Evolutionary conservation across 768 basidiomycete genomes (phyloP).

Genomic region (Lanmaoa pseudosensibilis): DNA sequence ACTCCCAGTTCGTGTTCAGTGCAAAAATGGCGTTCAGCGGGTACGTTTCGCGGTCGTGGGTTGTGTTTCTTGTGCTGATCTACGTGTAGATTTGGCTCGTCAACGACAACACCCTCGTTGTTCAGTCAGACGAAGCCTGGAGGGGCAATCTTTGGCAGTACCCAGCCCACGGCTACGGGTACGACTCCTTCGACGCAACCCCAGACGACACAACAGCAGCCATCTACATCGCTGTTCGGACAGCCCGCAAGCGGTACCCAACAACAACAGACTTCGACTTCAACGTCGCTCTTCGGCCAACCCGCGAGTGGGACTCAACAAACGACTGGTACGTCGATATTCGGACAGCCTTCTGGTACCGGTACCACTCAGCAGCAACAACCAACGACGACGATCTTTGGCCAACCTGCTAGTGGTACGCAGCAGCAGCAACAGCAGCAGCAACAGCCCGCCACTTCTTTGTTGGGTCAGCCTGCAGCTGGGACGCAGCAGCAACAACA

Average conservation of each 20-base stretch:
- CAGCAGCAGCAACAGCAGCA: conserved; percentile 24
- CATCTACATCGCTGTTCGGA: conserved; percentile 37
- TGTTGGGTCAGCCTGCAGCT: conserved; percentile 16
- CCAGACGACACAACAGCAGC: conserved; percentile 23
- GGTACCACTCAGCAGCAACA: conserved; percentile 12
- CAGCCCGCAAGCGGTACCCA: conserved; percentile 24
- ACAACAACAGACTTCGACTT: conserved; percentile 15
- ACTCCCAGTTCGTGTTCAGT: background rate
- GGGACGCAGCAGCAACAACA: conserved; percentile 26
- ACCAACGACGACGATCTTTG: conserved; percentile 9
- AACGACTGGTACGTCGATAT: background rate
- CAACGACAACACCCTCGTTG: conserved; percentile 38
- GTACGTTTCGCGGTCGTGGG: conserved; percentile 10
- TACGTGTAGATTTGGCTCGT: conserved; percentile 37
- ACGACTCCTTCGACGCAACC: conserved; percentile 16
- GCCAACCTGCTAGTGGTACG: conserved; percentile 9
- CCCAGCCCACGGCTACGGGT: conserved; percentile 28
- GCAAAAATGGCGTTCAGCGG: conserved; percentile 23
- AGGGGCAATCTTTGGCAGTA: conserved; percentile 40
- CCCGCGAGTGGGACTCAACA: conserved; percentile 7
- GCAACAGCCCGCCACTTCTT: background rate
- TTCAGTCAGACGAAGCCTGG: conserved; percentile 36
- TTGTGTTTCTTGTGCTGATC: conserved; percentile 5
- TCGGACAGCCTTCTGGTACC: conserved; percentile 13
- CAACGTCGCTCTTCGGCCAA: conserved; percentile 31